Base-by-base conservation (phyloP, 306 rosid species). In the Corylus avellana region DNA sequence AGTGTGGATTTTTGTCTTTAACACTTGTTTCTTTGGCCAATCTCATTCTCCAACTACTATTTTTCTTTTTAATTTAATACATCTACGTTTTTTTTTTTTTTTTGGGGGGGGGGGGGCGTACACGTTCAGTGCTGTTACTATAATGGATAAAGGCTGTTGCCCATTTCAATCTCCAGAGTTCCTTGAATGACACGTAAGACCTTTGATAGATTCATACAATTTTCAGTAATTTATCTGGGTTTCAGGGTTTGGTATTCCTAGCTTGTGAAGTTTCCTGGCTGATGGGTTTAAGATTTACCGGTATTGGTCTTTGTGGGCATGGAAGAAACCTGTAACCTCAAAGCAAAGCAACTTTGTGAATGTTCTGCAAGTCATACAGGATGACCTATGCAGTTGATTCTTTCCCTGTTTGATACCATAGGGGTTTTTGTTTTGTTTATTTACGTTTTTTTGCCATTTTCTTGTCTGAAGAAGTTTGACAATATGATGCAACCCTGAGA, bases 401-500 rank as follows among this genome's bases (percentile, higher is more conserved):
- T 72, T 84, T 80, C 76, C 82, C 78, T 76, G 32, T 77, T 42
- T 57, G 73, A 44, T 42, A 8, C 48, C 25, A 4, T 61, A 18
- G 12, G 25, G 44, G 72, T 76, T 76, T 76, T 25, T 29, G 18
- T 20, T 57, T 72, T 59, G 73, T 80, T 75, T 35, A n/a, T 18
- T 75, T n/a, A 27, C 16, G 2, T 53, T 46, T 53, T 63, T 79
- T 57, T 63, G 68, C 57, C 63, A 16, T 80, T 80, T 80, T 47
- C 82, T 72, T 76, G 51, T 66, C 68, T 1, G 22, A 64, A 71
- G 76, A 79, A 76, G 59, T 73, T 79, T 71, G 50, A 44, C 69
- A 20, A 12, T 75, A 22, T 22, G 78, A 55, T 59, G 78, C 81
- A 70, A 83, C 77, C 72, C 12, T 44, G 54, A 79, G 75, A 76